These are phyloP conservation scores for Fusarium armeniacum DNA, from an alignment of 2,329 filamentous ascomycete genomes.

Conservation along the genomic window DNA sequence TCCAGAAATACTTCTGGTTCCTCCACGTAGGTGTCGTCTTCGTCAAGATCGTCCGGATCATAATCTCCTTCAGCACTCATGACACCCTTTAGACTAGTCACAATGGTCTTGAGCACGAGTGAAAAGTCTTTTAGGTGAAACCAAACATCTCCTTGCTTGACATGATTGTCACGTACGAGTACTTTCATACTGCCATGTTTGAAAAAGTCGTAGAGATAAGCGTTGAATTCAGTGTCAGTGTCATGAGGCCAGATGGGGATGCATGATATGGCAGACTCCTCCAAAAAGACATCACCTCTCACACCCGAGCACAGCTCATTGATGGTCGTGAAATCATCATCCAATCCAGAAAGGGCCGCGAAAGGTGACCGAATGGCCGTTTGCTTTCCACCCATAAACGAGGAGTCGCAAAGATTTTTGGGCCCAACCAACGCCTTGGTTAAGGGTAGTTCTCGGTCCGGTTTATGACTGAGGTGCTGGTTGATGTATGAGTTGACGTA, in stretches of 20 bases:
- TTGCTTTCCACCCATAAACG: slow-evolving; percentile 41
- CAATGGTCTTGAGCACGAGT: slow-evolving; percentile 76
- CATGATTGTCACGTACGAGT: slow-evolving; percentile 74
- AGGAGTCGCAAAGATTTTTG: not conserved
- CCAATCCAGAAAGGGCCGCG: slow-evolving; percentile 76
- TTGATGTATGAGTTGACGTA: slow-evolving; percentile 79
- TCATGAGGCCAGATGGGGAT: slow-evolving; percentile 73
- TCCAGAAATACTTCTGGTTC: slow-evolving; percentile 36
- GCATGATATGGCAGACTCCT: slow-evolving; percentile 79
- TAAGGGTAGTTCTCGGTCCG: slow-evolving; percentile 71
- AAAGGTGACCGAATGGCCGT: slow-evolving; percentile 74
- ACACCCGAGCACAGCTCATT: slow-evolving; percentile 76
- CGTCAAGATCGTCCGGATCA: slow-evolving; percentile 51
- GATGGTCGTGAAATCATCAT: slow-evolving; percentile 74
- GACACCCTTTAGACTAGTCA: slow-evolving; percentile 72
- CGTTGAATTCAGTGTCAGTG: slow-evolving; percentile 66
- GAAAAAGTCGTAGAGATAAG: slow-evolving; percentile 82
- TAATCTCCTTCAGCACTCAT: slow-evolving; percentile 57
- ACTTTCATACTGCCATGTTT: slow-evolving; percentile 76
- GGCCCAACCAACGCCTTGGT: slow-evolving; percentile 64
- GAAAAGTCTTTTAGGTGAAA: slow-evolving; percentile 74
- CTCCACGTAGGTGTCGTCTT: slow-evolving; percentile 51
- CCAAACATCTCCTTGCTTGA: slow-evolving; percentile 78
- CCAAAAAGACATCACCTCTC: slow-evolving; percentile 79
- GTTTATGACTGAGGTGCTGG: slow-evolving; percentile 67